These are phyloP conservation scores for Neonectria punicea DNA, from an alignment of 2,329 filamentous ascomycete genomes.

Conservation along the genomic window DNA sequence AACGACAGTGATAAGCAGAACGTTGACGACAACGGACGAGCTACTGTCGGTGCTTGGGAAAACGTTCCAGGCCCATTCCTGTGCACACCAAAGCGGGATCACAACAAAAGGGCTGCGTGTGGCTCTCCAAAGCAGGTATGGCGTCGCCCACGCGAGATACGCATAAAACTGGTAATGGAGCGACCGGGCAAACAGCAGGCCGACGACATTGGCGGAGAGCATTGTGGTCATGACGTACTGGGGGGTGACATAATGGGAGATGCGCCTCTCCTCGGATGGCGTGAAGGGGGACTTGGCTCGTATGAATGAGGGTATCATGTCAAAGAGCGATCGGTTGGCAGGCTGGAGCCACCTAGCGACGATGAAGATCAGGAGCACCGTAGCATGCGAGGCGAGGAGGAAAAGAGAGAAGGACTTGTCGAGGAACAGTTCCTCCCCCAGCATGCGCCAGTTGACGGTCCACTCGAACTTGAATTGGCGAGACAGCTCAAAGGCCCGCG, in stretches of 20 bases:
- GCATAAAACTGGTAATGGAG: slow-evolving; percentile 97
- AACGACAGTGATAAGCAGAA: slow-evolving; percentile 73
- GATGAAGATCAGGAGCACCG: slow-evolving; percentile 74
- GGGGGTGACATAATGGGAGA: slow-evolving; percentile 70
- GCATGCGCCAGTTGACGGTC: slow-evolving; percentile 98
- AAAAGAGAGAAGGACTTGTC: slow-evolving; percentile 72
- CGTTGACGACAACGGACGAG: slow-evolving; percentile 73
- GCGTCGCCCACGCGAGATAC: slow-evolving; percentile 89
- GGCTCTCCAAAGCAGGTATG: slow-evolving; percentile 85
- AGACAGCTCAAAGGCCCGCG: slow-evolving; percentile 88
- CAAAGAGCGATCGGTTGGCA: slow-evolving; percentile 65
- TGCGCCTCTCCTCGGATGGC: slow-evolving; percentile 63
- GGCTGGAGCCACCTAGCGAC: slow-evolving; percentile 78
- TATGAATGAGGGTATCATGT: slow-evolving; percentile 61
- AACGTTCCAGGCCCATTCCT: slow-evolving; percentile 95
- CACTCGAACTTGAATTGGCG: slow-evolving; percentile 95
- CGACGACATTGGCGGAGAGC: slow-evolving; percentile 79
- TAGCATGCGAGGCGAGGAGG: slow-evolving; percentile 73
- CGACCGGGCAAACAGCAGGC: slow-evolving; percentile 85
- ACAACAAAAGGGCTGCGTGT: slow-evolving; percentile 74
- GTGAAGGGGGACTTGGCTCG: slow-evolving; percentile 57
- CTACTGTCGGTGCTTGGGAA: slow-evolving; percentile 78
- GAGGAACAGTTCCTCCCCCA: slow-evolving; percentile 85
- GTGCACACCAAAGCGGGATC: slow-evolving; percentile 76
- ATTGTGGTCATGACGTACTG: slow-evolving; percentile 81